phyloP scores from a whole-genome alignment of 2,329 filamentous ascomycete species.

The Rutstroemia sydowiana region DNA sequence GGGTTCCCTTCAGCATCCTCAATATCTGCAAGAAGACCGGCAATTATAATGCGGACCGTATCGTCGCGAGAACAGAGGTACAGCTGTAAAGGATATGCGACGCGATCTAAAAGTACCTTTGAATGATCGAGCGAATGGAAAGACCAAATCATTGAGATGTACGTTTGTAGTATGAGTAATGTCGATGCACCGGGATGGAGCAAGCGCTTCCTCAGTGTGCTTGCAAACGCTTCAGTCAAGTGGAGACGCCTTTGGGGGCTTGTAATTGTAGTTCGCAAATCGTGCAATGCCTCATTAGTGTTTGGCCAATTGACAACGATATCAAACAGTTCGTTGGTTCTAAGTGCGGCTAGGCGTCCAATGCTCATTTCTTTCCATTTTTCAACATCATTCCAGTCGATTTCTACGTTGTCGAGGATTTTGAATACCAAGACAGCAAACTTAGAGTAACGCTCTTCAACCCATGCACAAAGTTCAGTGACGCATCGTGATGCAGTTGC shows the following conservation, averaged over 20 bases:
- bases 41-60: constrained; percentile 70
- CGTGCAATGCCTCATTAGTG: constrained; percentile 64
- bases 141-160: constrained; percentile 71
- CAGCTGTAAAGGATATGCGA: constrained; percentile 65
- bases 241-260: constrained; percentile 61
- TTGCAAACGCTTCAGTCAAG: constrained; percentile 62
- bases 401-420: constrained; percentile 25
- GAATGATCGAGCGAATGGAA: constrained; percentile 71
- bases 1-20: constrained; percentile 35
- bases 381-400: constrained; percentile 51
- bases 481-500: constrained; percentile 47
- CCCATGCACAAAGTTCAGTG: constrained; percentile 55
- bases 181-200: constrained; percentile 72
- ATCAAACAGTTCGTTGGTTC: constrained; percentile 69
- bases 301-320: constrained; percentile 70
- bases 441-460: constrained; percentile 59
- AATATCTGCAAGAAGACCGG: constrained; percentile 59
- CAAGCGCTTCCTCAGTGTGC: constrained; percentile 56
- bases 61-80: constrained; percentile 73
- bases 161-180: constrained; percentile 66
- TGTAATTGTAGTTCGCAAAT: constrained; percentile 63
- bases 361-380: constrained; percentile 66
- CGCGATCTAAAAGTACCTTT: constrained; percentile 68
- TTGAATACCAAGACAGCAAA: constrained; percentile 55
- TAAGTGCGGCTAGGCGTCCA: constrained; percentile 58